Evolutionary conservation across 73 alveolate genomes (phyloP).

Genomic region (Paramecium pentaurelia): DNA sequence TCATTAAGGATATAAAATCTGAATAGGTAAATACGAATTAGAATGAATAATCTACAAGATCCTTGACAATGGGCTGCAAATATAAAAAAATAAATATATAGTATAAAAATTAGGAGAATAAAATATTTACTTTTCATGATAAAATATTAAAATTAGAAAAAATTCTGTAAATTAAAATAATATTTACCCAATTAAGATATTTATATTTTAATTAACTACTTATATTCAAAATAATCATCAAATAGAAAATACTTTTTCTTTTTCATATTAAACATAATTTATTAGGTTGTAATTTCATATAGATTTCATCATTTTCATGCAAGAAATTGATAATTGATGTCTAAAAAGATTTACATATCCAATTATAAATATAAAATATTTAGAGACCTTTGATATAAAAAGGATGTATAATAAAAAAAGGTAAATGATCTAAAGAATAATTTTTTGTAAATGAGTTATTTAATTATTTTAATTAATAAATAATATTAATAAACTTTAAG

Average conservation of each 20-base stretch:
- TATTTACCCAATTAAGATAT: background rate
- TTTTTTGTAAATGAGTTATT: background rate
- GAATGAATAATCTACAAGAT: background rate
- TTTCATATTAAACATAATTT: background rate
- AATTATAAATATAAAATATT: background rate
- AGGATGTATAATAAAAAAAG: background rate
- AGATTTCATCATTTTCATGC: background rate
- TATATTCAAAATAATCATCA: background rate
- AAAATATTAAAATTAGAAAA: background rate
- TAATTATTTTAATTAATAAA: background rate
- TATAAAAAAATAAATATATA: background rate
- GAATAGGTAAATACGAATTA: background rate
- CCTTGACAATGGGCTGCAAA: background rate
- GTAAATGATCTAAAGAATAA: background rate
- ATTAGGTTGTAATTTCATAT: background rate
- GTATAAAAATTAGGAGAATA: background rate
- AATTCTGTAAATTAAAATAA: background rate
- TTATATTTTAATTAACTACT: background rate
- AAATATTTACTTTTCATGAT: background rate
- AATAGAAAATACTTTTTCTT: background rate
- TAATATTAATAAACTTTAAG: background rate
- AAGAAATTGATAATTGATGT: background rate
- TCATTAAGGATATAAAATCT: background rate
- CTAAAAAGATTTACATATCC: background rate
- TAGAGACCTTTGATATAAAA: background rate